phyloP scores from a whole-genome alignment of 176 grass and related monocot genomes.

The Saccharum spontaneum region DNA sequence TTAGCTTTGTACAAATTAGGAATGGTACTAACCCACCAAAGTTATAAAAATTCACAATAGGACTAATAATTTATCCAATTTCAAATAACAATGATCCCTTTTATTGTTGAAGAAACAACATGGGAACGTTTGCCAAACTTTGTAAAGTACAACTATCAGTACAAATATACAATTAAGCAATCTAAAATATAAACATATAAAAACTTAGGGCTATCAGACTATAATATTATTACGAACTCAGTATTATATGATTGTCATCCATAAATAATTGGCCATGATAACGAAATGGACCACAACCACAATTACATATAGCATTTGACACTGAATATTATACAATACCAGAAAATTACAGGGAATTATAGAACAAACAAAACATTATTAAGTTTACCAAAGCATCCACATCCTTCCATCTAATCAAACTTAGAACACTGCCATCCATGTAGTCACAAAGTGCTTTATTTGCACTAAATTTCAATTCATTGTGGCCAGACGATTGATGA shows the following conservation, averaged over 20 bases:
- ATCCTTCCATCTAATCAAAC: background rate
- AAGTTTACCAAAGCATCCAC: background rate
- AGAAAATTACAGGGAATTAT: background rate
- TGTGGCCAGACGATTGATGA: constrained; percentile 39
- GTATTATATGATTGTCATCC: background rate
- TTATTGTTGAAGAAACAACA: too few relatives aligned
- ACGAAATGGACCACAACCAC: background rate
- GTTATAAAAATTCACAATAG: background rate
- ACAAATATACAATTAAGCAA: too few relatives aligned
- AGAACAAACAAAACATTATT: background rate
- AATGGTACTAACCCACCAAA: background rate
- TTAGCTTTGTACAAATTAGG: background rate
- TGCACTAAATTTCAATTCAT: constrained; percentile 29
- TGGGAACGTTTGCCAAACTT: too few relatives aligned
- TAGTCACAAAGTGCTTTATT: background rate
- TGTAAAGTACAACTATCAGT: too few relatives aligned
- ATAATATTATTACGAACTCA: background rate
- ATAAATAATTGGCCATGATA: background rate
- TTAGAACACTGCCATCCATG: background rate
- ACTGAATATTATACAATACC: background rate
- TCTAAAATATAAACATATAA: background rate
- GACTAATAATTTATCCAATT: background rate
- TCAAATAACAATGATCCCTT: background rate
- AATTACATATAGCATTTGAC: background rate
- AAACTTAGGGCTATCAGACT: background rate